Percentiles rank a stretch among this genome's conserved stretches.
phyloP scores from a whole-genome alignment of 805 yeast species.

The Ogataea henricii region DNA sequence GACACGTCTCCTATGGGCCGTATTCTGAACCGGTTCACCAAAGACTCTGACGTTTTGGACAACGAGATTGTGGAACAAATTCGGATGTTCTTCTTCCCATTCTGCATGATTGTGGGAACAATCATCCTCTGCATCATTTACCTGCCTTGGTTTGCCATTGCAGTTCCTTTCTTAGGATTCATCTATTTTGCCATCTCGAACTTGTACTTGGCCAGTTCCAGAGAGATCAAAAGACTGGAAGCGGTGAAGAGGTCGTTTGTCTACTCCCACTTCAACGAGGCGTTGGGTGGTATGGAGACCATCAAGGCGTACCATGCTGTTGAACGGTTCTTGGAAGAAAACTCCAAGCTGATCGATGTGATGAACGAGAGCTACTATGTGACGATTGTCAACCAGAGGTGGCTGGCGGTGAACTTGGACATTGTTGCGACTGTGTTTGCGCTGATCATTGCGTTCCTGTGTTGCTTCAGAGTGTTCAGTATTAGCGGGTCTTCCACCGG shows the following conservation, averaged over 20 bases:
- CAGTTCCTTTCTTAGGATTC: constrained; percentile 53
- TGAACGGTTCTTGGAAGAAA: constrained; percentile 48
- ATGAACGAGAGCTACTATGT: constrained; percentile 70
- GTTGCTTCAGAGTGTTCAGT: constrained; percentile 59
- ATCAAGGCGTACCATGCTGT: constrained; percentile 56
- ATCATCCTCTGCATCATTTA: constrained; percentile 46
- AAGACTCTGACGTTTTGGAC: constrained; percentile 82
- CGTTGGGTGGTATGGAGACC: constrained; percentile 63
- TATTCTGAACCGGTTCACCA: constrained; percentile 80
- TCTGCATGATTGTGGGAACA: constrained; percentile 38
- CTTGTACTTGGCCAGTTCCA: constrained; percentile 68
- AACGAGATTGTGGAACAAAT: constrained; percentile 76
- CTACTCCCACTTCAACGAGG: constrained; percentile 70
- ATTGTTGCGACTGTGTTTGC: constrained; percentile 43
- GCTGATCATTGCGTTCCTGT: constrained; percentile 54
- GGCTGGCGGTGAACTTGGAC: constrained; percentile 62
- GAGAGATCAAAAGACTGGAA: constrained; percentile 77
- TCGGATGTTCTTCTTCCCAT: constrained; percentile 57
- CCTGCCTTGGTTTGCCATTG: constrained; percentile 64
- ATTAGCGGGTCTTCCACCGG: constrained; percentile 64
- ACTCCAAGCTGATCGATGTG: constrained; percentile 49
- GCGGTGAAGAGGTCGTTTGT: constrained; percentile 71
- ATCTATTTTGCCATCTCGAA: constrained; percentile 49
- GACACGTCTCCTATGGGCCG: constrained; percentile 90
- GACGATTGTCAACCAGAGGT: constrained; percentile 58